A percentile compares a stretch with the other conserved stretches of the same genome.
phyloP scores from a whole-genome alignment of 805 yeast genomes.

The Lipomyces kockii region DNA sequence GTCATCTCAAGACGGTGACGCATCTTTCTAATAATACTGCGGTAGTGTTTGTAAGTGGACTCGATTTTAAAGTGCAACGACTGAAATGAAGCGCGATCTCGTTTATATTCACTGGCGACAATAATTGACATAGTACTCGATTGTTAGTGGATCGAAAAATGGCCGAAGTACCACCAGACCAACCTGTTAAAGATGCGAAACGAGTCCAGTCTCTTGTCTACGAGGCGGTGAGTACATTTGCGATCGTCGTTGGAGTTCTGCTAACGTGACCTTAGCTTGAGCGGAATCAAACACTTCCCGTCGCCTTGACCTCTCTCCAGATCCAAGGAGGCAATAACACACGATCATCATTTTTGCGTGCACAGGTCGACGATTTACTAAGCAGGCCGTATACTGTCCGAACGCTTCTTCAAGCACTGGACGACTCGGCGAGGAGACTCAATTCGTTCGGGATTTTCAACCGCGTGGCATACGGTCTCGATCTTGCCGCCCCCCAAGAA shows the following conservation, averaged over 20 bases:
- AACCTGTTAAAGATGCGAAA: not conserved
- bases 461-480: constrained; percentile 39
- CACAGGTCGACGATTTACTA: constrained; percentile 45
- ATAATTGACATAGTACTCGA: not conserved
- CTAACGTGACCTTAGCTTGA: constrained; percentile 22
- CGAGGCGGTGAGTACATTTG: constrained; percentile 22
- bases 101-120: not conserved
- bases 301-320: constrained; percentile 39
- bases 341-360: constrained; percentile 40
- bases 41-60: not conserved
- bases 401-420: constrained; percentile 41
- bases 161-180: not conserved
- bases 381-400: constrained; percentile 38
- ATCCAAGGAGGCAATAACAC: constrained; percentile 44
- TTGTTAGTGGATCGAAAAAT: not conserved
- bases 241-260: not conserved
- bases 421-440: constrained; percentile 42
- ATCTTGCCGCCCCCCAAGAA: constrained; percentile 27
- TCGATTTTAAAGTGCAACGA: not conserved
- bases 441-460: constrained; percentile 43
- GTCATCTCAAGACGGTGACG: not conserved
- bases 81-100: not conserved
- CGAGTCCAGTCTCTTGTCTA: constrained; percentile 19
- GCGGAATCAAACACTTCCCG: constrained; percentile 42
- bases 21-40: not conserved